Evolutionary conservation across 1,284 basidiomycete species (phyloP).

Genomic region (Thelephora terrestris): DNA sequence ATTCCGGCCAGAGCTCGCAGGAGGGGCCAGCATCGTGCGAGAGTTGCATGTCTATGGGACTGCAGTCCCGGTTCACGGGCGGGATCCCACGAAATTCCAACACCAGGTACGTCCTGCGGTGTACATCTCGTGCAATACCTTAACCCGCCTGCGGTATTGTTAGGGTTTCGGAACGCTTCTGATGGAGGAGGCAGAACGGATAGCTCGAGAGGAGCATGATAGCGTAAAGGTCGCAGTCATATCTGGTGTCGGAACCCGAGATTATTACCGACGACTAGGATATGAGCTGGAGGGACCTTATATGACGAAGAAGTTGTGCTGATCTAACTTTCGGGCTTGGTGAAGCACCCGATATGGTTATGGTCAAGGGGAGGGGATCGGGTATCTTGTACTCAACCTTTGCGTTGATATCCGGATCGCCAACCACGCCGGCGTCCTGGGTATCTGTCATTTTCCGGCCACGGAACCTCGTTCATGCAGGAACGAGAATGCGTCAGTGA

Average conservation of each 20-base stretch:
- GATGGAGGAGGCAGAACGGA: conserved; percentile 99
- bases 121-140: conserved; percentile 1
- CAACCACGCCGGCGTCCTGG: too few species aligned
- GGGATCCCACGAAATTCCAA: conserved; percentile 98
- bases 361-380: too few species aligned
- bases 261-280: conserved; percentile 89
- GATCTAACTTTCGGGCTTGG: too few species aligned
- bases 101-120: conserved; percentile 56
- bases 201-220: conserved; percentile 96
- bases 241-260: conserved; percentile 90
- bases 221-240: conserved; percentile 94
- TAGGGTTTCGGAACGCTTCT: conserved; percentile 93
- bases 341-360: too few species aligned
- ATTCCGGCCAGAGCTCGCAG: conserved; percentile 88
- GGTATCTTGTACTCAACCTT: too few species aligned
- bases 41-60: conserved; percentile 99
- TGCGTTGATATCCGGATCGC: too few species aligned
- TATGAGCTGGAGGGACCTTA: conserved; percentile 96
- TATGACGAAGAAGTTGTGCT: conserved; percentile 76
- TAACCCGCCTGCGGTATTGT: conserved; percentile 1
- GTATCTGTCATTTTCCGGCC: too few species aligned
- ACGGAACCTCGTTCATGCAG: too few species aligned
- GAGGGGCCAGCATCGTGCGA: conserved; percentile 88
- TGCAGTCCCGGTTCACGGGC: conserved; percentile 92
- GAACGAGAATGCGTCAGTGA: too few species aligned